Conservation (phyloP, 192 early-diverging fungal species). For the Rhizoclosmatium globosum region DNA sequence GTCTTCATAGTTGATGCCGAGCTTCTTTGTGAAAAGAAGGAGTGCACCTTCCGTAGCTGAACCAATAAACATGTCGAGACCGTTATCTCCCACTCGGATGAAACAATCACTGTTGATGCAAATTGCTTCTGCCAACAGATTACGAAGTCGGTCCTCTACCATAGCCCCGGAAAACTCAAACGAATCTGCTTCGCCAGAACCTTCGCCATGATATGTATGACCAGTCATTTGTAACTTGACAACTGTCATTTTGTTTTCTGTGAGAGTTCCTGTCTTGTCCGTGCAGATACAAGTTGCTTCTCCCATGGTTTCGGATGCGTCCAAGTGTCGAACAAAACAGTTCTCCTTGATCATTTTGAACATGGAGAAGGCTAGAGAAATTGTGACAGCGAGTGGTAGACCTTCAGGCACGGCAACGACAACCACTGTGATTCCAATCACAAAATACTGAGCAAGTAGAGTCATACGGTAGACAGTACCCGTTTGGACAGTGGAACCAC, state of each 20-base stretch:
- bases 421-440: slow-evolving; percentile 65
- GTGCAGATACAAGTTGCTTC: slow-evolving; percentile 71
- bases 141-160: slow-evolving; percentile 38
- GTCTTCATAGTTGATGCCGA: slow-evolving; percentile 56
- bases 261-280: slow-evolving; percentile 70
- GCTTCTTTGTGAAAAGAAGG: slow-evolving; percentile 54
- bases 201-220: slow-evolving; percentile 58
- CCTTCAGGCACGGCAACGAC: slow-evolving; percentile 73
- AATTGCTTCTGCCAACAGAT: slow-evolving; percentile 54
- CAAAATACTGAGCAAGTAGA: slow-evolving; percentile 59
- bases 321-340: slow-evolving; percentile 70
- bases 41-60: slow-evolving; percentile 68
- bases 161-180: slow-evolving; percentile 49
- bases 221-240: slow-evolving; percentile 59
- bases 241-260: slow-evolving; percentile 71
- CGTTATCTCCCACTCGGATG: slow-evolving; percentile 55
- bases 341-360: slow-evolving; percentile 73
- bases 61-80: slow-evolving; percentile 59
- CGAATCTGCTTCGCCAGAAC: slow-evolving; percentile 57
- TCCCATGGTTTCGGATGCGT: slow-evolving; percentile 71
- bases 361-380: slow-evolving; percentile 68
- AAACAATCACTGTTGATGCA: slow-evolving; percentile 67
- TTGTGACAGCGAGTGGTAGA: slow-evolving; percentile 68
- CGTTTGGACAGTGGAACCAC: slow-evolving; percentile 12
- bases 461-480: slow-evolving; percentile 45